phyloP scores from a whole-genome alignment of 2,329 filamentous ascomycete species.

The Stachybotrys echinatus region DNA sequence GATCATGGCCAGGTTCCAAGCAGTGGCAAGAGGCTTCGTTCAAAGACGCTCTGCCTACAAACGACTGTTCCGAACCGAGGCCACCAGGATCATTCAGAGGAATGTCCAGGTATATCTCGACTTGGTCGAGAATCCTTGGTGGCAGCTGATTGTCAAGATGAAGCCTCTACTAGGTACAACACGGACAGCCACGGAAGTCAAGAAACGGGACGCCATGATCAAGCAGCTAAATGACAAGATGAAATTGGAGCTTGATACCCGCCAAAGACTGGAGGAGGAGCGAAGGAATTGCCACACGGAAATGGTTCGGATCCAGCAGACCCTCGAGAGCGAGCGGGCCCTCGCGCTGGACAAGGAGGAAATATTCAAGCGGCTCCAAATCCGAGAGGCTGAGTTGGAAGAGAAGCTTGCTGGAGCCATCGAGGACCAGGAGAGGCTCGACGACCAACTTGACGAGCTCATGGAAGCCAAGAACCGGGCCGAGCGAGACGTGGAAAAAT shows the following conservation, averaged over 20 bases:
- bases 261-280: conserved; percentile 83
- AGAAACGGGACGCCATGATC: conserved; percentile 92
- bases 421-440: conserved; percentile 88
- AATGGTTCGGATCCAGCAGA: conserved; percentile 85
- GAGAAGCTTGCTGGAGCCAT: conserved; percentile 91
- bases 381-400: conserved; percentile 83
- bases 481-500: conserved; percentile 77
- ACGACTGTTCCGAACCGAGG: conserved; percentile 87
- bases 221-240: conserved; percentile 80
- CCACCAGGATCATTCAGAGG: conserved; percentile 86
- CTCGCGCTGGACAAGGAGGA: conserved; percentile 96
- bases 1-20: conserved; percentile 92
- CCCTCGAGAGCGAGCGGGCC: conserved; percentile 91
- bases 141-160: conserved; percentile 92
- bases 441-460: conserved; percentile 87
- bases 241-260: conserved; percentile 67
- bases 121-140: conserved; percentile 92
- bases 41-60: conserved; percentile 88
- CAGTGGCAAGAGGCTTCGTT: conserved; percentile 82
- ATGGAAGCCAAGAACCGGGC: conserved; percentile 84
- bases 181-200: conserved; percentile 86
- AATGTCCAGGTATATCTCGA: conserved; percentile 92
- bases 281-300: conserved; percentile 81
- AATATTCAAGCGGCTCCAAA: conserved; percentile 93
- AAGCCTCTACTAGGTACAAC: conserved; percentile 90